These are phyloP conservation scores for peach (Prunus persica) DNA, from an alignment of 306 rosid species.

Conservation along the genomic window DNA sequence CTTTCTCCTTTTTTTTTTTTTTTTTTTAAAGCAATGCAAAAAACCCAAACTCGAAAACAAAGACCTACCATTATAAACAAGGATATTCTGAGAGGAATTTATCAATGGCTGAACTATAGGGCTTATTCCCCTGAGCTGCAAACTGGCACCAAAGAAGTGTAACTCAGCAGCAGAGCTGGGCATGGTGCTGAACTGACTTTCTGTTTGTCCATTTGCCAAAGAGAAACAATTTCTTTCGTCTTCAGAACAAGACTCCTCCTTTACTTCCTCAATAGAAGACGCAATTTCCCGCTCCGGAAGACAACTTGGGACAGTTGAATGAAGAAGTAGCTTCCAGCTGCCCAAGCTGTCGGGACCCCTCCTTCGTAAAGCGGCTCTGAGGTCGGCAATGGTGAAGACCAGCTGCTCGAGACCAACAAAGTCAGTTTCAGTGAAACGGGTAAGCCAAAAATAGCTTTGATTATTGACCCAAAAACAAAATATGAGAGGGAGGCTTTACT, in stretches of 20 bases:
- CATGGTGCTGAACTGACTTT: not conserved
- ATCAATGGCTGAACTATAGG: slow-evolving; percentile 72
- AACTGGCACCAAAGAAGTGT: slow-evolving; percentile 67
- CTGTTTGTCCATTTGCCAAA: slow-evolving; percentile 12
- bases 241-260: slow-evolving; percentile 12
- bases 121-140: slow-evolving; percentile 73
- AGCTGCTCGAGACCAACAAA: slow-evolving; percentile 23
- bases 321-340: slow-evolving; percentile 49
- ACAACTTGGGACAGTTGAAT: slow-evolving; percentile 8
- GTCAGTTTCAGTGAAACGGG: not conserved
- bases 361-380: slow-evolving; percentile 60
- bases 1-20: not conserved
- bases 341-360: slow-evolving; percentile 90
- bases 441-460: not conserved
- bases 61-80: slow-evolving; percentile 65
- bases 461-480: not conserved
- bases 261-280: slow-evolving; percentile 36
- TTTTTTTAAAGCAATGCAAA: not conserved
- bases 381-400: slow-evolving; percentile 45
- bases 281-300: slow-evolving; percentile 25
- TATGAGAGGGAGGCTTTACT: slow-evolving; percentile 27
- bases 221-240: slow-evolving; percentile 2
- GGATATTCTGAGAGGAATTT: slow-evolving; percentile 58
- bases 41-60: not conserved
- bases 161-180: slow-evolving; percentile 35